Percentiles rank a stretch among this genome's conserved stretches.
Conservation (phyloP, 768 basidiomycete genomes). For the Coprinopsis strossmayeri region DNA sequence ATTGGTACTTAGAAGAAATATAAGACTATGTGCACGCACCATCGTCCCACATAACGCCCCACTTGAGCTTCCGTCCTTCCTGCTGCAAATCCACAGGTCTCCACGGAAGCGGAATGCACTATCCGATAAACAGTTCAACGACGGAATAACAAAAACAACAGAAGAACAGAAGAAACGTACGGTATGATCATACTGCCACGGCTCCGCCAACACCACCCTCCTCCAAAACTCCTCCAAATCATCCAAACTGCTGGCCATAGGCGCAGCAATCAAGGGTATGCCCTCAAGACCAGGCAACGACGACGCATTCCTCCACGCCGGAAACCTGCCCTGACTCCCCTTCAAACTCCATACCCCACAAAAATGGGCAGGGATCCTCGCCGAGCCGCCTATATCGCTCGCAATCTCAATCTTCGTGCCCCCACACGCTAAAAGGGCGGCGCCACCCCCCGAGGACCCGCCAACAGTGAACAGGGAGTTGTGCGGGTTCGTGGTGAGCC, state of each 20-base stretch:
- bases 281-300: constrained; percentile 52
- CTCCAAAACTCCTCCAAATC: constrained; percentile 65
- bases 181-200: constrained; percentile 64
- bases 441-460: constrained; percentile 68
- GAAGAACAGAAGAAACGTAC: constrained; percentile 21
- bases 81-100: constrained; percentile 37
- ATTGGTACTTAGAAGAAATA: neutral
- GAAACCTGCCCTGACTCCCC: constrained; percentile 52
- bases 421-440: constrained; percentile 57
- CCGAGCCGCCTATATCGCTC: constrained; percentile 68
- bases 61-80: constrained; percentile 48
- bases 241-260: constrained; percentile 55
- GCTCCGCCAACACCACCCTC: constrained; percentile 49
- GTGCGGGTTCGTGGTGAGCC: constrained; percentile 57
- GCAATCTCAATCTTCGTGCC: constrained; percentile 66
- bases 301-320: constrained; percentile 39
- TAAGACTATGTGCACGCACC: constrained; percentile 26
- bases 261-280: constrained; percentile 45
- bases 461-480: constrained; percentile 46
- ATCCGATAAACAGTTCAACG: neutral
- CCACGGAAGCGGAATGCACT: constrained; percentile 51
- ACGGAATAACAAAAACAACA: constrained; percentile 23
- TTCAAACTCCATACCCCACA: constrained; percentile 66
- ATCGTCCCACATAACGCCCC: constrained; percentile 59
- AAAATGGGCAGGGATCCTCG: constrained; percentile 68